Conservation (phyloP, 2,329 filamentous ascomycete genomes). For the Fusarium subtropicale region DNA sequence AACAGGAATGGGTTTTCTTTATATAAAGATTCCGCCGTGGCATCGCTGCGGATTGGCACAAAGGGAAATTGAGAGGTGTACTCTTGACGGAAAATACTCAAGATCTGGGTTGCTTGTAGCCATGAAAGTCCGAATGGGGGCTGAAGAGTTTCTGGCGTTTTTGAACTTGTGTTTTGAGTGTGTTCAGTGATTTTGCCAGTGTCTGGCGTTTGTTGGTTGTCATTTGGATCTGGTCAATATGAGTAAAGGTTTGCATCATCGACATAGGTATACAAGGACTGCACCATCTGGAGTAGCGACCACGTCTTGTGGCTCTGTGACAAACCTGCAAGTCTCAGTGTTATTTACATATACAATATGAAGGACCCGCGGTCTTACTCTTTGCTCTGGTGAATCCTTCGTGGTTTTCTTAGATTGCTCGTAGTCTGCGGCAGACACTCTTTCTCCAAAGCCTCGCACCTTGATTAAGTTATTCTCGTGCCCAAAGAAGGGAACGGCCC, state of each 20-base stretch:
- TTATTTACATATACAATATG: background rate
- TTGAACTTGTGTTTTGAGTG: background rate
- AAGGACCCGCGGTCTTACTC: conserved; percentile 34
- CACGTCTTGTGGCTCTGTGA: background rate
- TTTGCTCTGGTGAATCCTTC: conserved; percentile 46
- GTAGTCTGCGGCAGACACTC: conserved; percentile 48
- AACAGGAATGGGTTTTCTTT: conserved; percentile 55
- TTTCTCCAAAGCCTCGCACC: conserved; percentile 46
- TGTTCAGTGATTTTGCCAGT: background rate
- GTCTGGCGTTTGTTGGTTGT: background rate
- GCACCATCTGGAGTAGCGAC: background rate
- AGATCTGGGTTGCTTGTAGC: conserved; percentile 52
- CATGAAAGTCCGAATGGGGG: conserved; percentile 55
- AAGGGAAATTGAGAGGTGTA: conserved; percentile 55
- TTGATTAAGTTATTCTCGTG: background rate
- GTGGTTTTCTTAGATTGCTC: conserved; percentile 48
- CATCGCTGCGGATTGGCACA: conserved; percentile 49
- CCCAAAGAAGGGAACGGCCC: background rate
- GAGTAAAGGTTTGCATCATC: background rate
- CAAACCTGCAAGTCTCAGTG: background rate
- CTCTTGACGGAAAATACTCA: conserved; percentile 51
- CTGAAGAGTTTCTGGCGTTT: background rate
- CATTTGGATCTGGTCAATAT: background rate
- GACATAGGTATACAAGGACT: background rate
- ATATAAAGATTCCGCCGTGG: conserved; percentile 48